Evolutionary conservation across 805 yeast species (phyloP).

Genomic region (Candida manassasensis): DNA sequence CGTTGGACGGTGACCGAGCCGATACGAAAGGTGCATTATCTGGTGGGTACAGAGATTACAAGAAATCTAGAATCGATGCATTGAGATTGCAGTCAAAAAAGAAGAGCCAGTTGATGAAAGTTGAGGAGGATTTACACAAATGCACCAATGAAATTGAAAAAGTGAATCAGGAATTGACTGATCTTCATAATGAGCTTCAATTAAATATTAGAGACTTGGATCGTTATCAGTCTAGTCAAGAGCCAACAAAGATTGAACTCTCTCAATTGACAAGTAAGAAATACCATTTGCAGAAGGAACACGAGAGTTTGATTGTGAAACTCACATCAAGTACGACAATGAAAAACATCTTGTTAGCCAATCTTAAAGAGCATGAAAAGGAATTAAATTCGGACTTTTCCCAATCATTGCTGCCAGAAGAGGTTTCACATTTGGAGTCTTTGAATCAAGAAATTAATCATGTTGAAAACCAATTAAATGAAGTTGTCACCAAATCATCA

Average conservation of each 20-base stretch:
- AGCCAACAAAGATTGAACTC: slow-evolving; percentile 39
- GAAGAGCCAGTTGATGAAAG: slow-evolving; percentile 37
- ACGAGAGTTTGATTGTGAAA: slow-evolving; percentile 30
- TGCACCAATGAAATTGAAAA: slow-evolving; percentile 34
- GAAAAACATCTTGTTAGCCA: slow-evolving; percentile 31
- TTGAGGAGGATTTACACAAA: slow-evolving; percentile 35
- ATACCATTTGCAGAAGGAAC: slow-evolving; percentile 40
- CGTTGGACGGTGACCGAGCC: slow-evolving; percentile 88
- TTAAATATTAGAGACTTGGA: slow-evolving; percentile 39
- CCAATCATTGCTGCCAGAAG: slow-evolving; percentile 46
- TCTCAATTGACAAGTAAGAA: slow-evolving; percentile 39
- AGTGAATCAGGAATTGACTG: slow-evolving; percentile 51
- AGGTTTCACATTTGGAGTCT: slow-evolving; percentile 35
- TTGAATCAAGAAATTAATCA: slow-evolving; percentile 33
- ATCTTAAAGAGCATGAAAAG: slow-evolving; percentile 36
- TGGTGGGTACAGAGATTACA: slow-evolving; percentile 81
- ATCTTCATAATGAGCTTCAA: slow-evolving; percentile 41
- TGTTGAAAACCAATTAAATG: slow-evolving; percentile 38
- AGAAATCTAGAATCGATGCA: slow-evolving; percentile 64
- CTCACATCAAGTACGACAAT: slow-evolving; percentile 28
- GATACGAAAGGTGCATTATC: slow-evolving; percentile 79
- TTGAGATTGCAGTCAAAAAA: slow-evolving; percentile 54
- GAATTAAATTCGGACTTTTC: slow-evolving; percentile 56
- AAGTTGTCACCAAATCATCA: slow-evolving; percentile 32
- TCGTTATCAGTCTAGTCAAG: slow-evolving; percentile 34